Base-by-base conservation (phyloP, 2,329 filamentous ascomycete species). In the Fusarium gaditjirri region DNA sequence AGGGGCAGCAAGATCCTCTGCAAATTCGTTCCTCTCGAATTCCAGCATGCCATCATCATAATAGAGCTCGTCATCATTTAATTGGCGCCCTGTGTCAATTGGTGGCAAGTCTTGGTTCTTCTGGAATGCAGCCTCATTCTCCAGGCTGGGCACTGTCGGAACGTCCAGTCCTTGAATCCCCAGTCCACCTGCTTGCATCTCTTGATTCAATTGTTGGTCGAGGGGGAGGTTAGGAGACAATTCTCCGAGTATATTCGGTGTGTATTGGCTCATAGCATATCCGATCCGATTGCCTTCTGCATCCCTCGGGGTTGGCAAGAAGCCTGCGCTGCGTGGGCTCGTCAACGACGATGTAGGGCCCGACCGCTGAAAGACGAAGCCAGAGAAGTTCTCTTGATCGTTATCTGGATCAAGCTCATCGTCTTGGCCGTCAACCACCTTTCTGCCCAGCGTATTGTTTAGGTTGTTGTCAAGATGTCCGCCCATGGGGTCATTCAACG, bases 31-130 rank as follows among this genome's bases (percentile, higher is more conserved):
- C 43, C 78, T 77, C 41, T 84, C 82, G 59, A 76, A 88, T 80
- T 63, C 86, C 19, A 87, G 85, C 72, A 89, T 80, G 5, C 90
- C 91, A 76, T 90, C 90, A 70, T 92, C 90, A 76, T 91, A 94
- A 78, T 93, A 93, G 35, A 93, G 82, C 70, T 93, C 91, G 72
- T 92, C 90, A 38, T 89, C 86, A 6, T 63, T 72, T 6, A 61
- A 33, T n/a, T 59, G 42, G 29, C 60, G 63, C 5, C 68, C 53
- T 14, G 66, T 52, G n/a, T 59, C 54, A 21, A 67, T 44, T 21
- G 70, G 65, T 5, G 63, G 59, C 25, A 75, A 42, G 38, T 73
- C 72, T 58, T 69, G 73, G 53, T 68, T 74, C 14, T 76, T 71
- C 47, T 74, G 73, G 61, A 71, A 73, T 58, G 69, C 64, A 23